Percentiles rank a stretch among this genome's conserved stretches.
These are phyloP conservation scores for Pisolithus tinctorius DNA, from an alignment of 768 basidiomycete species.

Conservation along the genomic window DNA sequence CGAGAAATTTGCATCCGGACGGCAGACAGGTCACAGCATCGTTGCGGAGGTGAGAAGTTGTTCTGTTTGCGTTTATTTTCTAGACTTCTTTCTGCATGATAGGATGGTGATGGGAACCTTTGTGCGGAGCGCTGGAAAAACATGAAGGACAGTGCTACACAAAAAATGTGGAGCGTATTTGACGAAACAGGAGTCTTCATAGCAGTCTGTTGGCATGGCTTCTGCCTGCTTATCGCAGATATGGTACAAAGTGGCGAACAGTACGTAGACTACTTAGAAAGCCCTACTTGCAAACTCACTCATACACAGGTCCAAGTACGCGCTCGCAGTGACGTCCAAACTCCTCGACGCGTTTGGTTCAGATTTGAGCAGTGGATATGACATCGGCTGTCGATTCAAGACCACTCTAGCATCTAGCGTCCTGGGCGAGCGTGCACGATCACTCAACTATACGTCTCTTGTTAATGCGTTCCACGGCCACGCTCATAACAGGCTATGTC, in stretches of 20 bases:
- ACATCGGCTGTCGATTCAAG: conserved; percentile 17
- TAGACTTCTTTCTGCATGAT: no score
- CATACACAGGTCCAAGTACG: conserved; percentile 14
- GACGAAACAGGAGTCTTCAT: conserved; percentile 13
- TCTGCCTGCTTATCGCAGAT: conserved; percentile 13
- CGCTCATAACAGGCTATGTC: conserved; percentile 15
- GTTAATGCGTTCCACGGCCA: conserved; percentile 18
- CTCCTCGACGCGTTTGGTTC: conserved; percentile 6
- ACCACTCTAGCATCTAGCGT: conserved; percentile 8
- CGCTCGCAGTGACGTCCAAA: conserved; percentile 5
- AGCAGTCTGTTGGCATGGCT: conserved; percentile 18
- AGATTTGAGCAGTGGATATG: conserved; percentile 11
- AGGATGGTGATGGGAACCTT: no score
- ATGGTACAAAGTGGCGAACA: conserved; percentile 19
- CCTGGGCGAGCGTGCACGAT: neutral
- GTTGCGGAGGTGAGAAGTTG: no score
- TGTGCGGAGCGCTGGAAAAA: no score
- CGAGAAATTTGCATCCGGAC: no score
- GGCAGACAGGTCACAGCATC: no score
- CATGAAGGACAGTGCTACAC: no score
- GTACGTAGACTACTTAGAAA: neutral
- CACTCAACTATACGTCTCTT: conserved; percentile 1
- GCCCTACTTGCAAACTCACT: no score
- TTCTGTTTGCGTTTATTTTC: no score
- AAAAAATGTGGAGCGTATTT: conserved; percentile 2